These are phyloP conservation scores for Neospora caninum DNA, from an alignment of 169 alveolate species.

Conservation along the genomic window DNA sequence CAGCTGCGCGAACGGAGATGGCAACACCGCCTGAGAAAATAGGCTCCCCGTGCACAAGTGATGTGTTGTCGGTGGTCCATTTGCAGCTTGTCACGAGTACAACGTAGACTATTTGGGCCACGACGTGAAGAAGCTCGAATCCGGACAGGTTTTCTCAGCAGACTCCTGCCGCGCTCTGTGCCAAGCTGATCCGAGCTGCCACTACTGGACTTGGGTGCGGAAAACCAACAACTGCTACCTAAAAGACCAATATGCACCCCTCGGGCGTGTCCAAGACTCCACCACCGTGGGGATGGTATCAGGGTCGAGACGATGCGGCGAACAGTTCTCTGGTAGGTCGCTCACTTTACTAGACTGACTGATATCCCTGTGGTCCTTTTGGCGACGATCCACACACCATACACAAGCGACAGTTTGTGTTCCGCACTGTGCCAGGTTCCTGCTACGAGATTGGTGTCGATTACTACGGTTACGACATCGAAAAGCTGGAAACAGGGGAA, in stretches of 20 bases:
- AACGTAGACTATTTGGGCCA: constrained; percentile 41
- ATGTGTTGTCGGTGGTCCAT: background rate
- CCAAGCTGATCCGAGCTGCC: background rate
- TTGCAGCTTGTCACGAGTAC: constrained; percentile 24
- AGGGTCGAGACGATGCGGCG: constrained; percentile 28
- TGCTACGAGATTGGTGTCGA: constrained; percentile 22
- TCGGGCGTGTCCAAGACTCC: background rate
- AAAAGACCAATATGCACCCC: constrained; percentile 1
- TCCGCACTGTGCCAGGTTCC: background rate
- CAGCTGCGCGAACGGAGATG: background rate
- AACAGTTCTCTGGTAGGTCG: background rate
- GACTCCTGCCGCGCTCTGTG: constrained; percentile 32
- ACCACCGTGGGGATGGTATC: constrained; percentile 34
- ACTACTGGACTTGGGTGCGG: constrained; percentile 44
- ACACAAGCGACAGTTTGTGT: background rate
- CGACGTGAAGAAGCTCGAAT: constrained; percentile 28
- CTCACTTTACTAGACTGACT: background rate
- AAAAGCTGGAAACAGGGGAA: background rate
- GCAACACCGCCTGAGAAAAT: background rate
- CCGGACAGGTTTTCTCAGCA: constrained; percentile 22
- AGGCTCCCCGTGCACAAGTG: too few relatives aligned
- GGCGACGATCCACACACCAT: background rate
- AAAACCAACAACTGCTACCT: constrained; percentile 43
- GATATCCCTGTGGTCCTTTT: background rate
- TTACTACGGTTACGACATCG: constrained; percentile 40